phyloP scores from a whole-genome alignment of 192 early-diverging fungal species.

The Linnemannia hyalina region DNA sequence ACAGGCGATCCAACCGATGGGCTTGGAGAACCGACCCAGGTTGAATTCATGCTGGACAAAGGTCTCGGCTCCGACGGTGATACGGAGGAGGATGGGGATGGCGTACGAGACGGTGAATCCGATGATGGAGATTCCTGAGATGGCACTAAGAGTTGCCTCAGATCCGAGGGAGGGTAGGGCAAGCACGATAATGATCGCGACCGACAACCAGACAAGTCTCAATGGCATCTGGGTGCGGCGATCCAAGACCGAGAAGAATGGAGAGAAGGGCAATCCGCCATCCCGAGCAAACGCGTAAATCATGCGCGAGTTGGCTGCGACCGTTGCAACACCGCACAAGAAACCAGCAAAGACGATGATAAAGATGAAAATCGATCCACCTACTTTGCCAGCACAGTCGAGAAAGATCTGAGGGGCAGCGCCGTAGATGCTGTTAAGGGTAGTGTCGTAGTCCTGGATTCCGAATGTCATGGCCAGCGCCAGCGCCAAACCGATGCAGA shows the following conservation, averaged over 20 bases:
- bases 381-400: constrained; percentile 59
- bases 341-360: constrained; percentile 63
- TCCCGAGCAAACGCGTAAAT: constrained; percentile 68
- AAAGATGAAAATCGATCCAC: constrained; percentile 53
- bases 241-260: constrained; percentile 47
- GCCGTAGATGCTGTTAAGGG: constrained; percentile 31
- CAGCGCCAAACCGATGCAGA: constrained; percentile 51
- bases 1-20: constrained; percentile 51
- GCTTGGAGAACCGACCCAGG: constrained; percentile 52
- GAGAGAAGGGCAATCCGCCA: constrained; percentile 59
- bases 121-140: constrained; percentile 59
- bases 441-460: constrained; percentile 56
- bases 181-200: constrained; percentile 50
- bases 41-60: constrained; percentile 61
- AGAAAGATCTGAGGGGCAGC: constrained; percentile 55
- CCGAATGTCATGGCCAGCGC: constrained; percentile 54
- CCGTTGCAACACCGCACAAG: constrained; percentile 59
- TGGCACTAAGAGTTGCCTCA: constrained; percentile 53
- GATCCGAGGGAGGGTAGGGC: constrained; percentile 58
- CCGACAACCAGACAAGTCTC: constrained; percentile 53
- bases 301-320: constrained; percentile 61
- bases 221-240: constrained; percentile 55
- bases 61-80: constrained; percentile 46
- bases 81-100: constrained; percentile 56
- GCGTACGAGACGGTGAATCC: constrained; percentile 56